These are phyloP conservation scores for Lactifluus pinguis DNA, from an alignment of 768 basidiomycete genomes.

Conservation along the genomic window DNA sequence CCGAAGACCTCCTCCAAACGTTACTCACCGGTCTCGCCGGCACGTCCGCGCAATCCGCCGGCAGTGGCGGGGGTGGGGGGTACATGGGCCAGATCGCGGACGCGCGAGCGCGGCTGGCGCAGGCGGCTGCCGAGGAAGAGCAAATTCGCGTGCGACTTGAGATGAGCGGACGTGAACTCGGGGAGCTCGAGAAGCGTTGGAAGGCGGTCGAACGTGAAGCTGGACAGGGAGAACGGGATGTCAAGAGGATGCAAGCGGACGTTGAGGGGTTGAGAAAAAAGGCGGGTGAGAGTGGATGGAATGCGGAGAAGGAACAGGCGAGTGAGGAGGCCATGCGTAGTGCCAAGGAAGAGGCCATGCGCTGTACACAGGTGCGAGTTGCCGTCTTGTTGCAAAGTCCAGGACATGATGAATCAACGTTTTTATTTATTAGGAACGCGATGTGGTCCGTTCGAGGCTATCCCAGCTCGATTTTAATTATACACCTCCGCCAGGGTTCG, in stretches of 20 bases:
- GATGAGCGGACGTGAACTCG: constrained; percentile 73
- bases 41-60: constrained; percentile 50
- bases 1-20: constrained; percentile 92
- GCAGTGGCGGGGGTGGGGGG: constrained; percentile 31
- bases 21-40: constrained; percentile 84
- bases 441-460: constrained; percentile 55
- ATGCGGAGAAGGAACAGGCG: constrained; percentile 58
- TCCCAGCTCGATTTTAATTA: constrained; percentile 80
- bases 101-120: constrained; percentile 64
- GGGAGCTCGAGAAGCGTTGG: constrained; percentile 64
- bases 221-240: constrained; percentile 58
- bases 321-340: constrained; percentile 40
- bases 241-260: constrained; percentile 49
- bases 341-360: constrained; percentile 45
- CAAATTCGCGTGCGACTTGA: constrained; percentile 67
- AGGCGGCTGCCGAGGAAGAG: constrained; percentile 76
- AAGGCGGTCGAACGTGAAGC: constrained; percentile 83
- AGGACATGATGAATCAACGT: too few species aligned
- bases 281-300: constrained; percentile 64
- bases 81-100: constrained; percentile 95
- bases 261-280: constrained; percentile 47
- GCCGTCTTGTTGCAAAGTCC: too few species aligned
- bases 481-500: constrained; percentile 69
- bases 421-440: constrained; percentile 45
- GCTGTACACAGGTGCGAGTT: constrained; percentile 50